Percentiles rank a stretch among this genome's conserved stretches.
phyloP scores from a whole-genome alignment of 2,329 filamentous ascomycete species.

The Talaromyces funiculosus region DNA sequence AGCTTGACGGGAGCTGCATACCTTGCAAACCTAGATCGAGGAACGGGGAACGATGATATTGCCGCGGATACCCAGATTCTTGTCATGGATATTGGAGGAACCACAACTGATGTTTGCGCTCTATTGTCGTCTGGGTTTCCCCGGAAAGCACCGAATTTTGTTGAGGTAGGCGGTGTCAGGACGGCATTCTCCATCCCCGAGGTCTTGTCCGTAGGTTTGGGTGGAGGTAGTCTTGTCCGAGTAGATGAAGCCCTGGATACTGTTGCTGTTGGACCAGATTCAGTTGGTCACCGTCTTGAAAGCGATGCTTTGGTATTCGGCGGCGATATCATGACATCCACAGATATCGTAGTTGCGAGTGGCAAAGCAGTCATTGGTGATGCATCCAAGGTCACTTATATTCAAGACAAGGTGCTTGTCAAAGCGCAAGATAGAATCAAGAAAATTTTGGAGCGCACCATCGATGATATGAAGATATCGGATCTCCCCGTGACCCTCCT shows the following conservation, averaged over 20 bases:
- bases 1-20: slow-evolving; percentile 60
- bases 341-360: slow-evolving; percentile 48
- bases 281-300: slow-evolving; percentile 54
- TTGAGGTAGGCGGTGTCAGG: slow-evolving; percentile 56
- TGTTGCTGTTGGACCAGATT: slow-evolving; percentile 54
- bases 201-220: slow-evolving; percentile 52
- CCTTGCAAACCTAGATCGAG: slow-evolving; percentile 34
- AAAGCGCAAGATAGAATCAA: slow-evolving; percentile 36
- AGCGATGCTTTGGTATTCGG: slow-evolving; percentile 54
- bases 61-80: slow-evolving; percentile 45
- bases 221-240: slow-evolving; percentile 48
- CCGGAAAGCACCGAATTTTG: slow-evolving; percentile 57
- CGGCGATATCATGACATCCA: slow-evolving; percentile 53
- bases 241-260: slow-evolving; percentile 26
- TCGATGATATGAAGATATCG: slow-evolving; percentile 55
- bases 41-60: slow-evolving; percentile 14
- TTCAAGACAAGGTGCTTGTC: slow-evolving; percentile 18
- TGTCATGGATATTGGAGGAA: slow-evolving; percentile 56
- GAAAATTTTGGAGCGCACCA: slow-evolving; percentile 45
- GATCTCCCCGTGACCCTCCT: slow-evolving; percentile 49
- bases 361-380: slow-evolving; percentile 23
- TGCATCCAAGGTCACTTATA: slow-evolving; percentile 16
- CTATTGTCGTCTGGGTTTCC: slow-evolving; percentile 59
- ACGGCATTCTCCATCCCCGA: slow-evolving; percentile 59
- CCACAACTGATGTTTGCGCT: slow-evolving; percentile 59